Evolutionary conservation across 2,329 filamentous ascomycete genomes (phyloP).

Genomic region (Calonectria henricotiae): DNA sequence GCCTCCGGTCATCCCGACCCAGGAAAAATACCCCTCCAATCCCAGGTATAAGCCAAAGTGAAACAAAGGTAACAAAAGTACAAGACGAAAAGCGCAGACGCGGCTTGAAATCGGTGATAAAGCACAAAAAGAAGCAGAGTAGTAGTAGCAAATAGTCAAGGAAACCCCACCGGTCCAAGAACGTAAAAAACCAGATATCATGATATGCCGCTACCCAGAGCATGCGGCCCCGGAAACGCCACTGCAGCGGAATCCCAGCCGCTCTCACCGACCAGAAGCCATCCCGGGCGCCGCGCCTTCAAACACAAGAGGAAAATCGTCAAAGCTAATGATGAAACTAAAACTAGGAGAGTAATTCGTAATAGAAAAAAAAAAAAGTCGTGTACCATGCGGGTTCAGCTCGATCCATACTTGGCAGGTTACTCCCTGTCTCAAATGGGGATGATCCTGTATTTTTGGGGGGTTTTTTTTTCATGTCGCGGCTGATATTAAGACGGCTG

Average conservation of each 20-base stretch:
- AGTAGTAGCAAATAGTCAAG: constrained; percentile 8
- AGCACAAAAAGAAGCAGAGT: constrained; percentile 10
- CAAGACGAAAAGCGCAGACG: constrained; percentile 22
- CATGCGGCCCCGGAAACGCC: constrained; percentile 47
- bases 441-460: not conserved
- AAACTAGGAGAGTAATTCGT: constrained; percentile 35
- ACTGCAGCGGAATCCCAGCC: constrained; percentile 54
- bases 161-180: constrained; percentile 31
- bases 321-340: constrained; percentile 38
- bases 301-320: constrained; percentile 42
- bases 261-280: constrained; percentile 61
- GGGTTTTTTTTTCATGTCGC: not conserved
- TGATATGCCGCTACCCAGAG: constrained; percentile 31
- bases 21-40: not conserved
- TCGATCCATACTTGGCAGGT: not conserved
- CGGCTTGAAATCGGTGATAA: not conserved
- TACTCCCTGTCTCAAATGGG: not conserved
- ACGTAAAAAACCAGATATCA: constrained; percentile 23
- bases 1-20: constrained; percentile 24
- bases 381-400: constrained; percentile 36
- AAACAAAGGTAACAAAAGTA: constrained; percentile 30
- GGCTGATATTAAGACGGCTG: constrained; percentile 39
- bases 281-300: constrained; percentile 53
- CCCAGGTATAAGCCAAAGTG: constrained; percentile 24
- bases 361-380: constrained; percentile 21